Evolutionary conservation across 1,284 basidiomycete genomes (phyloP).

Genomic region (Neonothopanus nambi): DNA sequence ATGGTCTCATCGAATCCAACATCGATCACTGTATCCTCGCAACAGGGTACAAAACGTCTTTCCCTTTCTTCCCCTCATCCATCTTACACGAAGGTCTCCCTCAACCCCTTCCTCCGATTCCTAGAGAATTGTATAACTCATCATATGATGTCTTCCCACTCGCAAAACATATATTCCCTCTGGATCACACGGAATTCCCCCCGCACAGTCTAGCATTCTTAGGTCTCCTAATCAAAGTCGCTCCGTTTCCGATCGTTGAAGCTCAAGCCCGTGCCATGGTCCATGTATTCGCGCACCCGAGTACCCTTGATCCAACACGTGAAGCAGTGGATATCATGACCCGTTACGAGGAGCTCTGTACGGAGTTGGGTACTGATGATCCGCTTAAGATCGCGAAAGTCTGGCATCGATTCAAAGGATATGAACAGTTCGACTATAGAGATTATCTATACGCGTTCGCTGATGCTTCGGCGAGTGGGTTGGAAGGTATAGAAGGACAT

Average conservation of each 20-base stretch:
- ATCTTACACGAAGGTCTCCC: conserved; percentile 37
- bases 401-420: conserved; percentile 53
- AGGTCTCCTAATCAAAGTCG: conserved; percentile 54
- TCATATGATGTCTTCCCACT: conserved; percentile 59
- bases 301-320: conserved; percentile 43
- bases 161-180: conserved; percentile 61
- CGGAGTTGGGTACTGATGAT: conserved; percentile 28
- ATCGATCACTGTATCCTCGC: conserved; percentile 69
- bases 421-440: conserved; percentile 70
- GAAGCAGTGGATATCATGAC: conserved; percentile 50
- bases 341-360: conserved; percentile 45
- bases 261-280: conserved; percentile 63
- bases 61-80: conserved; percentile 55
- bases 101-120: conserved; percentile 44
- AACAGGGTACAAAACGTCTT: conserved; percentile 68
- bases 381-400: conserved; percentile 43
- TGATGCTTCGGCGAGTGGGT: conserved; percentile 16
- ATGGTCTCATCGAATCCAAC: conserved; percentile 51
- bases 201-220: conserved; percentile 62
- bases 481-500: conserved; percentile 28
- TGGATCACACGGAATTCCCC: conserved; percentile 51
- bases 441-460: conserved; percentile 56
- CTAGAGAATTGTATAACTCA: conserved; percentile 57
- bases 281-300: conserved; percentile 51
- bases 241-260: conserved; percentile 68